phyloP scores from a whole-genome alignment of 1,284 basidiomycete species.

The Entoloma clypeatum region DNA sequence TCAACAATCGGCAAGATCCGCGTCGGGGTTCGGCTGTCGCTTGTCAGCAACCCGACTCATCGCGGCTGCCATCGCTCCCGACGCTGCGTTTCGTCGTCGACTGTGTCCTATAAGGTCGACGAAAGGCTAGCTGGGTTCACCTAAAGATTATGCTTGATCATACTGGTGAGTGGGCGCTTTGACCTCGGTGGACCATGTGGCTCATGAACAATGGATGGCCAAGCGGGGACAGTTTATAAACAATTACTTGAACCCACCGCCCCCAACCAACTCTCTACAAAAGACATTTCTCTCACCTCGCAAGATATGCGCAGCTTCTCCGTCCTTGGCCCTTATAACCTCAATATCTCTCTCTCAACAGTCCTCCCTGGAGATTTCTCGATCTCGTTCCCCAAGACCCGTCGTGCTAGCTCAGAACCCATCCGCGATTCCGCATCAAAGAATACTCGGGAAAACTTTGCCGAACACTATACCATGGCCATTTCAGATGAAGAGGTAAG shows the following conservation, averaged over 20 bases:
- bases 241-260: slow-evolving; percentile 17
- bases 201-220: slow-evolving; percentile 17
- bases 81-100: no score
- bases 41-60: no score
- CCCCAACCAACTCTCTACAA: neutral
- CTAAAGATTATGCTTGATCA: no score
- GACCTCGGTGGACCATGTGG: slow-evolving; percentile 17
- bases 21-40: no score
- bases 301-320: slow-evolving; percentile 16
- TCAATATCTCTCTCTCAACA: slow-evolving; percentile 17
- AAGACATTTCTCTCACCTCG: slow-evolving; percentile 6
- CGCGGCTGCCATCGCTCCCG: no score
- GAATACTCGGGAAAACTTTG: neutral
- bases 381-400: slow-evolving; percentile 9
- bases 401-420: slow-evolving; percentile 16
- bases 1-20: no score
- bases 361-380: slow-evolving; percentile 12
- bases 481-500: slow-evolving; percentile 10
- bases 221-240: slow-evolving; percentile 7
- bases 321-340: slow-evolving; percentile 15
- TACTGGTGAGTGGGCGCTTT: slow-evolving; percentile 11
- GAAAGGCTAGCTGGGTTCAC: no score
- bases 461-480: neutral
- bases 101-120: no score
- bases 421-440: neutral